phyloP scores from a whole-genome alignment of 2,329 filamentous ascomycete species.

The Monosporascus sp. region DNA sequence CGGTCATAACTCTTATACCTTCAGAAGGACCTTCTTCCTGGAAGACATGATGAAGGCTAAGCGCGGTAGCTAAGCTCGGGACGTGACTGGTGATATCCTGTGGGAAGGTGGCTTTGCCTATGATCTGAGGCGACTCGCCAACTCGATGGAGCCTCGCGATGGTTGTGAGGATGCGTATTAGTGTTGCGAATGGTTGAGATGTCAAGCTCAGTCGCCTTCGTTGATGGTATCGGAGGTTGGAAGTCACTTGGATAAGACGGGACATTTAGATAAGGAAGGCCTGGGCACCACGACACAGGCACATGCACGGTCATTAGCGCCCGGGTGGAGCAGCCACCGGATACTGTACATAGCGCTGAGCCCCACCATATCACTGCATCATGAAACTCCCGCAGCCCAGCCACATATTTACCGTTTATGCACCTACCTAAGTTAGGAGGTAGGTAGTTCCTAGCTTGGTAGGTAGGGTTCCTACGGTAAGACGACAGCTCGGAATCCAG shows the following conservation, averaged over 20 bases:
- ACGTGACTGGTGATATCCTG: background rate
- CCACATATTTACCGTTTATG: too few species aligned
- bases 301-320: background rate
- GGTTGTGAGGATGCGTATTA: background rate
- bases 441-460: too few species aligned
- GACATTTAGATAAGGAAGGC: background rate
- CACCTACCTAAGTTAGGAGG: too few species aligned
- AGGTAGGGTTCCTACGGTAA: too few species aligned
- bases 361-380: too few species aligned
- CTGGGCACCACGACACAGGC: background rate
- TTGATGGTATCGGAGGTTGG: background rate
- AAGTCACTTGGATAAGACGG: background rate
- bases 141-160: background rate
- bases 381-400: too few species aligned
- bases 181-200: background rate
- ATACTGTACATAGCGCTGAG: too few species aligned
- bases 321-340: too few species aligned
- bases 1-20: slow-evolving; percentile 49
- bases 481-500: too few species aligned
- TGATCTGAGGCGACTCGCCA: background rate
- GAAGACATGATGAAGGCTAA: slow-evolving; percentile 58
- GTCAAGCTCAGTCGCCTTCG: background rate
- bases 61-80: slow-evolving; percentile 4
- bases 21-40: slow-evolving; percentile 85
- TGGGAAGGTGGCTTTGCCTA: background rate